phyloP scores from a whole-genome alignment of 345 rosid genomes.

The Bruguiera gymnorhiza region DNA sequence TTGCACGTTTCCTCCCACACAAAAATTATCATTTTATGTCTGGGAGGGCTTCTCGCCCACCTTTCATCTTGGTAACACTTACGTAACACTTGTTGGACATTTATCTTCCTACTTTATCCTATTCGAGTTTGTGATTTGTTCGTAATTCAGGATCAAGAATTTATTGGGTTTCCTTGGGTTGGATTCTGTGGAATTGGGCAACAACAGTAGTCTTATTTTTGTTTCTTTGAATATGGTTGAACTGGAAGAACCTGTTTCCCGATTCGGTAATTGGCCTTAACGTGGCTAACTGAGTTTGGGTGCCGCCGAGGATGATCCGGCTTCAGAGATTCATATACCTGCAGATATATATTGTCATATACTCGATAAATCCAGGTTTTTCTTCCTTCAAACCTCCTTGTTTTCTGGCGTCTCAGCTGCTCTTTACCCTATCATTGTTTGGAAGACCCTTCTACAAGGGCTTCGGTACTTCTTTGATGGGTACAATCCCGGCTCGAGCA shows the following conservation, averaged over 20 bases:
- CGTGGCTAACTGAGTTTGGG: slow-evolving; percentile 81
- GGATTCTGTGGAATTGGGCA: no score
- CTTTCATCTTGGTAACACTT: no score
- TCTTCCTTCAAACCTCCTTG: slow-evolving; percentile 74
- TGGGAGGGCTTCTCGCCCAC: no score
- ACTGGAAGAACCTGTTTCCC: background rate
- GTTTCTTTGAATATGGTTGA: no score
- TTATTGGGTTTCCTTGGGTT: no score
- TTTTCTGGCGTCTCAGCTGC: slow-evolving; percentile 87
- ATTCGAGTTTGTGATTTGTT: no score
- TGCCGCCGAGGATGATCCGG: slow-evolving; percentile 72
- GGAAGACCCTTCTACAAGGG: slow-evolving; percentile 87
- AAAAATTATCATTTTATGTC: no score
- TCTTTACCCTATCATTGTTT: slow-evolving; percentile 73
- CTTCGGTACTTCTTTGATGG: slow-evolving; percentile 81
- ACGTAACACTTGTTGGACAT: no score
- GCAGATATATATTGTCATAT: slow-evolving; percentile 95
- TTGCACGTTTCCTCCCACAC: no score
- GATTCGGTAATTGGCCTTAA: background rate
- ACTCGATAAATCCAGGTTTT: slow-evolving; percentile 92
- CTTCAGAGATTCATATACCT: slow-evolving; percentile 38
- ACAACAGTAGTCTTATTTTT: no score
- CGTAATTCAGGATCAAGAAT: no score
- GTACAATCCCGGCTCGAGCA: slow-evolving; percentile 90
- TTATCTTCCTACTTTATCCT: no score